phyloP scores from a whole-genome alignment of 1,284 basidiomycete genomes.

The Ganoderma lingzhi region DNA sequence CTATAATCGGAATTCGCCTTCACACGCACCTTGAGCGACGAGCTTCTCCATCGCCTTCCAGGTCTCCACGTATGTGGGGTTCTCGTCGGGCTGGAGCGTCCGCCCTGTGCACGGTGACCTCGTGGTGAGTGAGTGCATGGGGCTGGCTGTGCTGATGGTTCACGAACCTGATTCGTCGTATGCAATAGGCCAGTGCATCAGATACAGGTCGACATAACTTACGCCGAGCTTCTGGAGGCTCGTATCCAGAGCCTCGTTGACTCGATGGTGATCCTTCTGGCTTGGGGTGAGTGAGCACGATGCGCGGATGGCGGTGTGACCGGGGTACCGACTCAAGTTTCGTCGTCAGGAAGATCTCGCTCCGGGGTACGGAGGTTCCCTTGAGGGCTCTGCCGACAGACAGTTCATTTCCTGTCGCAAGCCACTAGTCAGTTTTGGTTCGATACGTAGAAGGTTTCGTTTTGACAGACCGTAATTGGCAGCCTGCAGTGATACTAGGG shows the following conservation, averaged over 20 bases:
- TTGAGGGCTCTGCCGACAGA: constrained; percentile 51
- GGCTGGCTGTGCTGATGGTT: constrained; percentile 26
- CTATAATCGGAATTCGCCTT: neutral
- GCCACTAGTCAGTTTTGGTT: neutral
- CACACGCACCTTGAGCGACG: constrained; percentile 39
- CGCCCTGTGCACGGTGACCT: constrained; percentile 7
- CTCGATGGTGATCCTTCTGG: constrained; percentile 66
- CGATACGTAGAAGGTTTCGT: neutral
- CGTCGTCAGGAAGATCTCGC: constrained; percentile 54
- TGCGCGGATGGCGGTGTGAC: neutral
- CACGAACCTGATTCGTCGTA: constrained; percentile 33
- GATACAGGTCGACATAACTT: constrained; percentile 63
- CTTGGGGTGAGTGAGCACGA: constrained; percentile 12
- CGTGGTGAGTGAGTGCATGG: neutral
- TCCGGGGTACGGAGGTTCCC: constrained; percentile 46
- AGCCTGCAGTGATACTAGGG: constrained; percentile 32
- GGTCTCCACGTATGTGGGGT: constrained; percentile 32
- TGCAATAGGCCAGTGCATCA: constrained; percentile 34
- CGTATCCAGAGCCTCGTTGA: constrained; percentile 62
- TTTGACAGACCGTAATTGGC: constrained; percentile 22
- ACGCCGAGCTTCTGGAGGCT: constrained; percentile 62
- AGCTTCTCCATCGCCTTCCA: constrained; percentile 33
- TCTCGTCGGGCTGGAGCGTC: constrained; percentile 24
- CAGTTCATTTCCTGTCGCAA: constrained; percentile 46
- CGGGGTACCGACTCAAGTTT: constrained; percentile 40